Conservation (phyloP, 306 rosid genomes). For the Trifolium repens region DNA sequence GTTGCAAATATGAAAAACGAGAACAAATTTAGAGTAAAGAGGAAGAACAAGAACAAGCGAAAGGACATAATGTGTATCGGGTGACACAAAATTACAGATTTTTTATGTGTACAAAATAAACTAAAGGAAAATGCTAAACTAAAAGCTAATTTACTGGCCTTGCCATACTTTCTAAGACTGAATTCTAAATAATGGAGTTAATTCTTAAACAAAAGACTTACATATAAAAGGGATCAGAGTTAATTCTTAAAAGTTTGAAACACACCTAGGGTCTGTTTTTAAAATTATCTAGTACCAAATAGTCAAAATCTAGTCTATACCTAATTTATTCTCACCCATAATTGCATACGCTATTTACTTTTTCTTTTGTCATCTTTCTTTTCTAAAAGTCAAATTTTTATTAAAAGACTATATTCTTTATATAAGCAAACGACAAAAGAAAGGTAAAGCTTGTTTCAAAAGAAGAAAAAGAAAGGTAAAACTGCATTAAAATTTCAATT, state of each 20-base stretch:
- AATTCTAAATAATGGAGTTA: background rate
- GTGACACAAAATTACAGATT: too few relatives aligned
- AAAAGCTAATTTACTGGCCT: too few relatives aligned
- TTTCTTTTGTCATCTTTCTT: background rate
- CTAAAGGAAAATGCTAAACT: background rate
- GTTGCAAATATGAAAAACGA: too few relatives aligned
- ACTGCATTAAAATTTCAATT: background rate
- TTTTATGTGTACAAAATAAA: background rate
- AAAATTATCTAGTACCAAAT: background rate
- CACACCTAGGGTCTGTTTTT: background rate
- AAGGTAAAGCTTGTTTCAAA: background rate
- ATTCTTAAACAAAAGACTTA: background rate
- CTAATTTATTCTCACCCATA: constrained; percentile 4
- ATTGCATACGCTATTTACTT: constrained; percentile 13
- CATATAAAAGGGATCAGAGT: background rate
- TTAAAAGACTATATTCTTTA: constrained; percentile 2
- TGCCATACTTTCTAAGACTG: background rate
- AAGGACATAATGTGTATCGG: too few relatives aligned
- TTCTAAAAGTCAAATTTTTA: background rate
- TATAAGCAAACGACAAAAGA: background rate
- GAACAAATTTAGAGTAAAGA: too few relatives aligned
- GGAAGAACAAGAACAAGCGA: too few relatives aligned
- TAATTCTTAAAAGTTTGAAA: background rate
- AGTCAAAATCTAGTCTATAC: background rate
- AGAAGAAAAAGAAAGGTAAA: background rate